Evolutionary conservation across 768 basidiomycete species (phyloP).

Genomic region (Tulasnella calospora): DNA sequence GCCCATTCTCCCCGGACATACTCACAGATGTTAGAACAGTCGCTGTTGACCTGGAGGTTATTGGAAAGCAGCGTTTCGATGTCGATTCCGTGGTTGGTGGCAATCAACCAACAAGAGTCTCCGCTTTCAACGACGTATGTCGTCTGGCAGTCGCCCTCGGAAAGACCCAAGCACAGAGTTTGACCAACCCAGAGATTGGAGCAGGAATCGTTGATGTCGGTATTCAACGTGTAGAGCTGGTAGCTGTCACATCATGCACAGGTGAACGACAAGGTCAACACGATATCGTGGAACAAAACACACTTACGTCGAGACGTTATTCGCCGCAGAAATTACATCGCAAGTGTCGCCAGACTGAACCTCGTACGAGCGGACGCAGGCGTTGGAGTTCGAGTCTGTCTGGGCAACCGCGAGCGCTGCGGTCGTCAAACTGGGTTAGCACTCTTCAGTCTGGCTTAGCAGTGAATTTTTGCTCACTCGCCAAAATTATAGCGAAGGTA

Average conservation of each 20-base stretch:
- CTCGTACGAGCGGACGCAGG: conserved; percentile 57
- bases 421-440: not conserved
- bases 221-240: conserved; percentile 66
- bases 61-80: conserved; percentile 52
- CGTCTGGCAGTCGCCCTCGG: conserved; percentile 55
- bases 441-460: not conserved
- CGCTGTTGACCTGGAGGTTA: conserved; percentile 59
- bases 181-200: conserved; percentile 52
- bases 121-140: conserved; percentile 53
- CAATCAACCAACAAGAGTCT: conserved; percentile 60
- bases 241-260: conserved; percentile 45
- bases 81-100: conserved; percentile 44
- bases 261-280: conserved; percentile 27
- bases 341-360: conserved; percentile 57
- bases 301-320: conserved; percentile 61
- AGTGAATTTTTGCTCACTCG: not conserved
- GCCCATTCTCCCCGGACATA: not conserved
- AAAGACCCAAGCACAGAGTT: conserved; percentile 57
- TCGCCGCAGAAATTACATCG: conserved; percentile 57
- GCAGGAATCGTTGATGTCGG: conserved; percentile 51
- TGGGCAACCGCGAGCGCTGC: not conserved
- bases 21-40: conserved; percentile 11
- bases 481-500: not conserved
- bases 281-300: not conserved
- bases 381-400: not conserved